Conservation (phyloP, 805 yeast genomes). For the Yarrowia yakushimensis region DNA sequence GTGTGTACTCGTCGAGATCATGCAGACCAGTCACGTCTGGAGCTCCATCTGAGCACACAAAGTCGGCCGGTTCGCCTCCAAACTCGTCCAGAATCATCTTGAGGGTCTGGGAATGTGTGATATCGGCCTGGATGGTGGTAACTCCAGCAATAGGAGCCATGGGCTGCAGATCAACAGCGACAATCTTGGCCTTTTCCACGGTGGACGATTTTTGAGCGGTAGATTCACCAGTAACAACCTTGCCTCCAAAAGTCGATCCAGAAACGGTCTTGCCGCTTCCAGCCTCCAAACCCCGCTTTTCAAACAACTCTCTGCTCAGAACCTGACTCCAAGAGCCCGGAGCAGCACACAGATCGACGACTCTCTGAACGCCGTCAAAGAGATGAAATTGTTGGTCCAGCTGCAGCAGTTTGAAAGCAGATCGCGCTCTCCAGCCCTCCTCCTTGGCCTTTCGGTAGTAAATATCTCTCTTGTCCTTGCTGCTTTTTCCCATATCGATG, state of each 20-base stretch:
- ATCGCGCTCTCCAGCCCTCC: slow-evolving; percentile 96
- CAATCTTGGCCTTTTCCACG: slow-evolving; percentile 55
- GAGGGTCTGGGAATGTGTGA: slow-evolving; percentile 91
- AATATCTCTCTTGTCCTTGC: slow-evolving; percentile 90
- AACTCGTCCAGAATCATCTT: slow-evolving; percentile 70
- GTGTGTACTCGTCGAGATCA: slow-evolving; percentile 94
- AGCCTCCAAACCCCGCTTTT: slow-evolving; percentile 1
- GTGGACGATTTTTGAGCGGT: slow-evolving; percentile 30
- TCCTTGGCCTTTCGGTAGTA: slow-evolving; percentile 91
- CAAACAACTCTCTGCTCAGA: slow-evolving; percentile 54
- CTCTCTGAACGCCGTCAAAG: slow-evolving; percentile 67
- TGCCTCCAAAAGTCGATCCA: slow-evolving; percentile 9
- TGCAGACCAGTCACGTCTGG: slow-evolving; percentile 98
- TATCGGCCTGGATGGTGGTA: slow-evolving; percentile 89
- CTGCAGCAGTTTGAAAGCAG: slow-evolving; percentile 91
- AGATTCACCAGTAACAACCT: not conserved
- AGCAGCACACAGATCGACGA: slow-evolving; percentile 97
- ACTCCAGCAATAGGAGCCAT: slow-evolving; percentile 96
- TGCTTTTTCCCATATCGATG: slow-evolving; percentile 77
- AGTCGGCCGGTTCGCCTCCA: slow-evolving; percentile 91
- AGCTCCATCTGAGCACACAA: slow-evolving; percentile 96
- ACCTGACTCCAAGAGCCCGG: slow-evolving; percentile 99
- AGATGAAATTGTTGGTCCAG: slow-evolving; percentile 85
- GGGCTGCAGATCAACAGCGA: slow-evolving; percentile 94
- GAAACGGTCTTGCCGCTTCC: slow-evolving; percentile 1